phyloP scores from a whole-genome alignment of 139 green algal genomes.

The Tetraselmis chui region DNA sequence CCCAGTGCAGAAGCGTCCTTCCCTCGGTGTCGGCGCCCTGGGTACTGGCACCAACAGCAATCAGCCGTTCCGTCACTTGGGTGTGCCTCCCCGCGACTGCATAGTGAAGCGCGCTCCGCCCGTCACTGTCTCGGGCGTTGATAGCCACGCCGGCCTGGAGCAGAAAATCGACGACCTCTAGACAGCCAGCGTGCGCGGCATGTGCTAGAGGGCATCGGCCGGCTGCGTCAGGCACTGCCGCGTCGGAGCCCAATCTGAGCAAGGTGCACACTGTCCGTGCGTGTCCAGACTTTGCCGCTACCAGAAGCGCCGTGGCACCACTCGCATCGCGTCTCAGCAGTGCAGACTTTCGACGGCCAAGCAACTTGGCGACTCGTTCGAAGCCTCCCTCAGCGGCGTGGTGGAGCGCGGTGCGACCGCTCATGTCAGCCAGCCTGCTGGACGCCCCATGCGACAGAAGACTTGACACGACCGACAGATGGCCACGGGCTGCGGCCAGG shows the following conservation, averaged over 20 bases:
- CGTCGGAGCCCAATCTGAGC: not conserved
- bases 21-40: conserved; percentile 1
- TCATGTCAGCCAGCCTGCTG: not conserved
- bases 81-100: not conserved
- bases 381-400: not conserved
- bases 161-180: not conserved
- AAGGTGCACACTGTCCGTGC: not conserved
- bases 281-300: not conserved
- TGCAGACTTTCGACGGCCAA: not conserved
- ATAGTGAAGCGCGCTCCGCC: not conserved
- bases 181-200: not conserved
- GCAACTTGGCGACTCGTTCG: not conserved
- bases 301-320: not conserved
- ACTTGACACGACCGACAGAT: not conserved
- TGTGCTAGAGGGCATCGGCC: not conserved
- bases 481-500: not conserved
- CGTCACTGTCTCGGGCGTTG: not conserved
- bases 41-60: not conserved
- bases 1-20: conserved; percentile 14
- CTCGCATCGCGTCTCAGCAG: not conserved
- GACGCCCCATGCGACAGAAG: not conserved
- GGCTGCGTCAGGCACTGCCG: not conserved
- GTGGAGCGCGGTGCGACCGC: conserved; percentile 9
- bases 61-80: not conserved
- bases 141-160: not conserved